These are phyloP conservation scores for Castanopsis chinensis DNA, from an alignment of 306 rosid species.

Conservation along the genomic window DNA sequence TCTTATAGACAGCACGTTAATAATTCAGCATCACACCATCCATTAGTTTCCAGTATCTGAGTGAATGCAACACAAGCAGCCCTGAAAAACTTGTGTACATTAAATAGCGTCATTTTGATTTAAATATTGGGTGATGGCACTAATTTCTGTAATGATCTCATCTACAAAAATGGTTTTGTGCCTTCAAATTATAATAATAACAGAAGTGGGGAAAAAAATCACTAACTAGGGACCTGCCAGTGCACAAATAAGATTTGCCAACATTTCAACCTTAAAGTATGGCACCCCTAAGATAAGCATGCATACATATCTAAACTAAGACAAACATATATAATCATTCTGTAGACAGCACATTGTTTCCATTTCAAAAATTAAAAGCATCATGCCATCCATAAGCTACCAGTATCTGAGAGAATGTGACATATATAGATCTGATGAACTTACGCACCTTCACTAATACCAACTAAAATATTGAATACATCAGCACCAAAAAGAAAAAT, in stretches of 20 bases:
- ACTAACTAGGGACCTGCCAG: background rate
- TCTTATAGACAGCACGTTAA: too few species aligned
- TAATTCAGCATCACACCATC: too few species aligned
- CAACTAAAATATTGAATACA: background rate
- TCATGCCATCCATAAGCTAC: slow-evolving; percentile 12
- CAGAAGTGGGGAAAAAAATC: background rate
- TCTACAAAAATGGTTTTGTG: background rate
- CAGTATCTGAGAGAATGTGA: background rate
- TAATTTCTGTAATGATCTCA: background rate
- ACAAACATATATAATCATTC: slow-evolving; percentile 1
- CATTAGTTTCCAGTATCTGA: too few species aligned
- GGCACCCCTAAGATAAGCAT: background rate
- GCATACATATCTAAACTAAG: slow-evolving; percentile 5
- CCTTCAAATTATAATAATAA: background rate
- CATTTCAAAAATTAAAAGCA: background rate
- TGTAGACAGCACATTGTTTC: background rate
- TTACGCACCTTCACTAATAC: background rate
- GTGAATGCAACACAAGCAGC: too few species aligned
- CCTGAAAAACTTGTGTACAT: background rate
- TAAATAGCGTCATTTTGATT: background rate
- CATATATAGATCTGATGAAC: slow-evolving; percentile 1
- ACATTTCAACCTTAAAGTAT: background rate
- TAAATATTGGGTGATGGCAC: background rate
- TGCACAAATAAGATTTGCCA: background rate
- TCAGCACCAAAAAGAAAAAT: background rate